Percentiles rank a stretch among this genome's conserved stretches.
Conservation (phyloP, 345 rosid genomes). For the Pistacia atlantica region DNA sequence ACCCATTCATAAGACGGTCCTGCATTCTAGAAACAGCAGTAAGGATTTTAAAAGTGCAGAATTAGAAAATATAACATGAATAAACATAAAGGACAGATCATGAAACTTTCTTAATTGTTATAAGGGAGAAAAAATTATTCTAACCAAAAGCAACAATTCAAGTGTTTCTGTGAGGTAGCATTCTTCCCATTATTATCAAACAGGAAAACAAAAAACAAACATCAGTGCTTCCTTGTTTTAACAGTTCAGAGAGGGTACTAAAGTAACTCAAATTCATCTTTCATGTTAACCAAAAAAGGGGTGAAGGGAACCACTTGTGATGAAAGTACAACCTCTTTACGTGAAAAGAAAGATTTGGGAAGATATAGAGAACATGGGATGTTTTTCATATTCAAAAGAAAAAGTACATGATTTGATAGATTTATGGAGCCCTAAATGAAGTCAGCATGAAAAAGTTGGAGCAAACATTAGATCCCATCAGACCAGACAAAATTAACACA, state of each 20-base stretch:
- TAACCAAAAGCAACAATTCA: not conserved
- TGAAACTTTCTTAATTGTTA: not conserved
- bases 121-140: not conserved
- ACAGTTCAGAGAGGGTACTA: too few species aligned
- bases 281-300: too few species aligned
- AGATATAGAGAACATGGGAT: too few species aligned
- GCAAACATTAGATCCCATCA: conserved; percentile 7
- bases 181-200: not conserved
- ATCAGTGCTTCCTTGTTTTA: not conserved
- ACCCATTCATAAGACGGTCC: conserved; percentile 83
- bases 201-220: not conserved
- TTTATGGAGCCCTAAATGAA: not conserved
- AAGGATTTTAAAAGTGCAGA: conserved; percentile 3
- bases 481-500: not conserved
- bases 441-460: not conserved
- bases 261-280: too few species aligned
- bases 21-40: conserved; percentile 57
- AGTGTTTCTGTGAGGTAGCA: not conserved
- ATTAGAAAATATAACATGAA: not conserved
- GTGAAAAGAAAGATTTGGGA: too few species aligned
- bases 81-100: not conserved
- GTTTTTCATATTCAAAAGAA: not conserved
- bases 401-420: not conserved
- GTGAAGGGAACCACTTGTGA: too few species aligned
- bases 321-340: too few species aligned